These are phyloP conservation scores for Fusarium sp. DNA, from an alignment of 2,329 filamentous ascomycete species.

Conservation along the genomic window DNA sequence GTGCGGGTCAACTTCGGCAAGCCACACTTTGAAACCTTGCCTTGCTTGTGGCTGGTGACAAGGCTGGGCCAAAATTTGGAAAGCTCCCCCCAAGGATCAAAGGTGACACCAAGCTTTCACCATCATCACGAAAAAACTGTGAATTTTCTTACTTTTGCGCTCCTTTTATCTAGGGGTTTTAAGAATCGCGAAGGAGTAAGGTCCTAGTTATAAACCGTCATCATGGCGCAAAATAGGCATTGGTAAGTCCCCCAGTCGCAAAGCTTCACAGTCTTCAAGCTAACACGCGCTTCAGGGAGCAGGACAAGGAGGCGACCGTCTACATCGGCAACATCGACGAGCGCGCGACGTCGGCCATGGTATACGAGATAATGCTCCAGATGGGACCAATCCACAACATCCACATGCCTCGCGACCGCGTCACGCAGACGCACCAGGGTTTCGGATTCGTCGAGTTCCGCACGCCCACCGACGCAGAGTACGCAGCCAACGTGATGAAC, in stretches of 20 bases:
- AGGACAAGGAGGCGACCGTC: slow-evolving; percentile 97
- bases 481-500: slow-evolving; percentile 96
- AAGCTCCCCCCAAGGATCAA: slow-evolving; percentile 21
- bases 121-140: neutral
- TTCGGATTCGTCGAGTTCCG: slow-evolving; percentile 99
- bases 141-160: slow-evolving; percentile 2
- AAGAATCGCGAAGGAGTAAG: neutral
- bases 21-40: slow-evolving; percentile 10
- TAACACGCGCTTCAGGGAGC: slow-evolving; percentile 68
- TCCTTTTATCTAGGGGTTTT: neutral
- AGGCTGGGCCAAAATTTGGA: slow-evolving; percentile 42
- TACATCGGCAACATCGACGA: slow-evolving; percentile 99
- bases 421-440: slow-evolving; percentile 94
- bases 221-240: slow-evolving; percentile 74
- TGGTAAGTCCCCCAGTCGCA: slow-evolving; percentile 62
- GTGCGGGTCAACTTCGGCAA: slow-evolving; percentile 47
- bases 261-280: neutral
- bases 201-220: slow-evolving; percentile 43
- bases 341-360: slow-evolving; percentile 84
- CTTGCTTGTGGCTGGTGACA: slow-evolving; percentile 6
- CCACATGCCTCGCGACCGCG: slow-evolving; percentile 96
- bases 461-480: slow-evolving; percentile 93
- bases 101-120: slow-evolving; percentile 17
- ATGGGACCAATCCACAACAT: slow-evolving; percentile 97
- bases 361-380: slow-evolving; percentile 99